Evolutionary conservation across 345 rosid species (phyloP).

Genomic region (Dovyalis caffra): DNA sequence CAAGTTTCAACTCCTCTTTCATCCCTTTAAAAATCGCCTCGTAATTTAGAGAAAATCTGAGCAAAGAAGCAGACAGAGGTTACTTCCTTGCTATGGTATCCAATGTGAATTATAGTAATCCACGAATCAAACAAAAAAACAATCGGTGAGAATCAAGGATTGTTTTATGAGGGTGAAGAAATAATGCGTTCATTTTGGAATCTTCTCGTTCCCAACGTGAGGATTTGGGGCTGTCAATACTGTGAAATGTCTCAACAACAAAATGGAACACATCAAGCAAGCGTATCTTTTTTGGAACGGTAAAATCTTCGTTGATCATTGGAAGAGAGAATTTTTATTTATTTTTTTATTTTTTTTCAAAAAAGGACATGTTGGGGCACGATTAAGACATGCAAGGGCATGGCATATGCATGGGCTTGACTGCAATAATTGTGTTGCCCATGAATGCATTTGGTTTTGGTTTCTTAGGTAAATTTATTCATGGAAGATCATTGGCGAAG

Average conservation of each 20-base stretch:
- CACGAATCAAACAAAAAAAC: not conserved
- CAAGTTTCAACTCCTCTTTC: too few relatives aligned
- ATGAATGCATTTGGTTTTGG: not conserved
- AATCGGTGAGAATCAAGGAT: slow-evolving; percentile 1
- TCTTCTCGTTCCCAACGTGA: not conserved
- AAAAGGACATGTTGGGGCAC: not conserved
- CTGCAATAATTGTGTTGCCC: slow-evolving; percentile 8
- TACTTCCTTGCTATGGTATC: not conserved
- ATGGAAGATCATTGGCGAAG: not conserved
- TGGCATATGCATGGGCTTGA: slow-evolving; percentile 14
- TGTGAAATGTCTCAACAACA: slow-evolving; percentile 5
- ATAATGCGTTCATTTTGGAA: not conserved
- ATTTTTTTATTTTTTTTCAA: too few relatives aligned
- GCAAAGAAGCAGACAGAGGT: not conserved
- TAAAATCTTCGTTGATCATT: not conserved
- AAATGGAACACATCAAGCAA: not conserved
- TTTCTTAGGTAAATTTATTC: not conserved
- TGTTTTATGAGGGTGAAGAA: not conserved
- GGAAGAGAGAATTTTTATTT: not conserved
- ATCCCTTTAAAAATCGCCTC: too few relatives aligned
- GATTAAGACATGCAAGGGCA: slow-evolving; percentile 24
- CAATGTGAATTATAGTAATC: not conserved
- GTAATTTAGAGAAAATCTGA: too few relatives aligned
- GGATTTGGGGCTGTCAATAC: not conserved
- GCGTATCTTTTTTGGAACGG: not conserved